A percentile compares a stretch with the other conserved stretches of the same genome.
Evolutionary conservation across 768 basidiomycete genomes (phyloP).

Genomic region (Sporobolomyces roseus): DNA sequence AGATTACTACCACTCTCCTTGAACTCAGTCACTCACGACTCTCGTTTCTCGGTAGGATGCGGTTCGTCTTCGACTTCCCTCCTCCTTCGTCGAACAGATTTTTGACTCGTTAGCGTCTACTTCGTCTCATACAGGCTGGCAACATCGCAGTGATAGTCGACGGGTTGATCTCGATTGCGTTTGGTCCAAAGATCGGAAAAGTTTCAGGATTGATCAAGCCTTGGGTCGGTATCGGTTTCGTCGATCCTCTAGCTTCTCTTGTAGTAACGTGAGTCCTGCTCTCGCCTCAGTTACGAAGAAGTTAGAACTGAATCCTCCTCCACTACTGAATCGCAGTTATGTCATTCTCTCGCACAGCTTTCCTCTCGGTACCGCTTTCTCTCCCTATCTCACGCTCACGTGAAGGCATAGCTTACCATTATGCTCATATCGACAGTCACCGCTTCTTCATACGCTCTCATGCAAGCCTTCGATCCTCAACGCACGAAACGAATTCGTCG

Average conservation of each 20-base stretch:
- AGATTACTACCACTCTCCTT: neutral
- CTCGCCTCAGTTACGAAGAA: no score
- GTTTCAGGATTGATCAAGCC: neutral
- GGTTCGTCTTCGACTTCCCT: neutral
- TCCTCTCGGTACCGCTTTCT: slow-evolving; percentile 11
- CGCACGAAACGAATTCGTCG: neutral
- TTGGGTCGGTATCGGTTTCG: slow-evolving; percentile 5
- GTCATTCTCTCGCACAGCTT: slow-evolving; percentile 22
- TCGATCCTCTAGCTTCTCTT: slow-evolving; percentile 28
- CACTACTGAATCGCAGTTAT: neutral
- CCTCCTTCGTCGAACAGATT: neutral
- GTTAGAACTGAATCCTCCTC: neutral
- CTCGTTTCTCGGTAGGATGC: neutral
- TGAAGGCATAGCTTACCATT: neutral
- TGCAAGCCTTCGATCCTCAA: slow-evolving; percentile 30
- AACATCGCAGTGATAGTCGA: slow-evolving; percentile 24
- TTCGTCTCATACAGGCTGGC: neutral
- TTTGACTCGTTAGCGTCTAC: no score
- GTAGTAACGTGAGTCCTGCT: slow-evolving; percentile 6
- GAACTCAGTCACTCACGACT: neutral
- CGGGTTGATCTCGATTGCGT: neutral
- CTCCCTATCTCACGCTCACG: neutral
- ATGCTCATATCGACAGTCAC: neutral
- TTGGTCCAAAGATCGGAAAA: slow-evolving; percentile 12
- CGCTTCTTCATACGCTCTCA: slow-evolving; percentile 10